Evolutionary conservation across 2,329 filamentous ascomycete genomes (phyloP).

Genomic region (Pezicula radicicola): DNA sequence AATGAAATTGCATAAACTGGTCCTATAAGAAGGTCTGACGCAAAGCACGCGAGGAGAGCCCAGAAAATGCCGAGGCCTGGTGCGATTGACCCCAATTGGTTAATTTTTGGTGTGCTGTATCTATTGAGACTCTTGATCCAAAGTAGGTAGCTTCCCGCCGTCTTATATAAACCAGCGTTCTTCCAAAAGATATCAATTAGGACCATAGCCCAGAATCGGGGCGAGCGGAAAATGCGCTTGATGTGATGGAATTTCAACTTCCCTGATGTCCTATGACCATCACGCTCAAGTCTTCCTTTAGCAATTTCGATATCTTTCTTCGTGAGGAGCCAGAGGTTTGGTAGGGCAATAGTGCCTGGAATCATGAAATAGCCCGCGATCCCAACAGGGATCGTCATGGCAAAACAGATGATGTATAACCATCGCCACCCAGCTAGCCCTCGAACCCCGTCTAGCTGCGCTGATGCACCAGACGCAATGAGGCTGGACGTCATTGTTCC

Average conservation of each 20-base stretch:
- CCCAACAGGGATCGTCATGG: slow-evolving; percentile 21
- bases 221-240: slow-evolving; percentile 36
- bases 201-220: slow-evolving; percentile 47
- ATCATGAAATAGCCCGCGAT: slow-evolving; percentile 16
- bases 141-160: slow-evolving; percentile 37
- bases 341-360: slow-evolving; percentile 14
- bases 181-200: slow-evolving; percentile 51
- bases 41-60: slow-evolving; percentile 47
- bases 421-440: slow-evolving; percentile 25
- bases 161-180: slow-evolving; percentile 42
- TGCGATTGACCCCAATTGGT: slow-evolving; percentile 46
- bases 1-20: slow-evolving; percentile 49
- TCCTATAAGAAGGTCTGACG: slow-evolving; percentile 47
- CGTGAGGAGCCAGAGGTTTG: slow-evolving; percentile 42
- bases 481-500: slow-evolving; percentile 5
- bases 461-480: slow-evolving; percentile 1
- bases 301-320: slow-evolving; percentile 42
- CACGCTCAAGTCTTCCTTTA: slow-evolving; percentile 39
- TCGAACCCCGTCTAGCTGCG: slow-evolving; percentile 30
- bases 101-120: slow-evolving; percentile 1
- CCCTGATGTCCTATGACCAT: slow-evolving; percentile 50
- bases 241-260: slow-evolving; percentile 48
- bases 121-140: slow-evolving; percentile 44
- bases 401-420: slow-evolving; percentile 29
- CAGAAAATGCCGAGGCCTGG: slow-evolving; percentile 55